Evolutionary conservation across 2,329 filamentous ascomycete genomes (phyloP).

Genomic region (Plenodomus tracheiphilus): DNA sequence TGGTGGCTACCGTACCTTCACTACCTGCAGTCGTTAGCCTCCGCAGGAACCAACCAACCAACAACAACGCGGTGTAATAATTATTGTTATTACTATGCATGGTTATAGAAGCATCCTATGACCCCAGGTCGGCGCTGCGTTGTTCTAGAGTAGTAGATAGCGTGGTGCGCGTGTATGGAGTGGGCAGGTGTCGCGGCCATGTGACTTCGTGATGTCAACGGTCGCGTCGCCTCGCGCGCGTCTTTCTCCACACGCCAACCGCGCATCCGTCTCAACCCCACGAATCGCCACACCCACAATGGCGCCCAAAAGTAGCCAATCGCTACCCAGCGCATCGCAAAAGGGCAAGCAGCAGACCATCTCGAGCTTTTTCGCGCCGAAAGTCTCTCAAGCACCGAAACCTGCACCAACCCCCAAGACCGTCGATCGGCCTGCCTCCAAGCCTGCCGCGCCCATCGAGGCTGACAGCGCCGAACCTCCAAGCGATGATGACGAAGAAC

Average conservation of each 20-base stretch:
- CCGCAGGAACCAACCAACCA: no score
- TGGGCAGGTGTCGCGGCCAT: not conserved
- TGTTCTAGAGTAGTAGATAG: no score
- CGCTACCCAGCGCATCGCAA: slow-evolving; percentile 39
- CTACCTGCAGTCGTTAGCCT: no score
- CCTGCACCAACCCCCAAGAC: slow-evolving; percentile 16
- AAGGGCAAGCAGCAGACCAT: slow-evolving; percentile 77
- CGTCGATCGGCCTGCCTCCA: slow-evolving; percentile 18
- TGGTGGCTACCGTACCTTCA: no score
- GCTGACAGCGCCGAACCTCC: slow-evolving; percentile 4
- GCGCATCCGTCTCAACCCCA: slow-evolving; percentile 9
- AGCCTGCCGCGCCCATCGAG: slow-evolving; percentile 3
- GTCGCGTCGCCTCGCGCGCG: slow-evolving; percentile 19
- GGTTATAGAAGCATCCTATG: no score
- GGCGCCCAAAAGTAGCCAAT: slow-evolving; percentile 43
- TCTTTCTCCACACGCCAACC: slow-evolving; percentile 11
- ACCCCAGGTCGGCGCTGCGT: no score
- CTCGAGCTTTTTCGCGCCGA: slow-evolving; percentile 76
- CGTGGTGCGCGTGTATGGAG: no score
- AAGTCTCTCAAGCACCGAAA: slow-evolving; percentile 42
- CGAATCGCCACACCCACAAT: slow-evolving; percentile 29
- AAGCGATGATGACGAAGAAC: slow-evolving; percentile 18
- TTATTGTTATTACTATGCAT: no score
- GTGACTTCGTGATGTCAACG: not conserved
- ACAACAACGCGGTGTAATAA: no score